Evolutionary conservation across 202 grass and related monocot genomes (phyloP).

Genomic region (Bolboschoenoplectus hybrid): DNA sequence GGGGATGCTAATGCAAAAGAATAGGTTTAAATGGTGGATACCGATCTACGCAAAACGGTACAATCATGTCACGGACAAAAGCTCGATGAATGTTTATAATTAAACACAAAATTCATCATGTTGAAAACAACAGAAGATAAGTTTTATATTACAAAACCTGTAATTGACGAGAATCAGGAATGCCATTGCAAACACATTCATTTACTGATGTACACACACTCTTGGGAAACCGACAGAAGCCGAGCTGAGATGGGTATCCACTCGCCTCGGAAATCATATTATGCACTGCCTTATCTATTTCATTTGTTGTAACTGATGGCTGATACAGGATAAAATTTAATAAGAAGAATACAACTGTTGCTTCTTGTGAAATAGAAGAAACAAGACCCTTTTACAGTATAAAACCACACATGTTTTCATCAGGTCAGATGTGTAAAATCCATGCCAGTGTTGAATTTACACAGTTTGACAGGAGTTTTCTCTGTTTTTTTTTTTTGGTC

Average conservation of each 20-base stretch:
- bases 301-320: constrained; percentile 77
- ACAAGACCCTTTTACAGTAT: neutral
- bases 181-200: constrained; percentile 75
- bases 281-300: constrained; percentile 74
- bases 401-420: neutral
- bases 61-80: neutral
- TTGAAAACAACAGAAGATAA: constrained; percentile 35
- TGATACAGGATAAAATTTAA: constrained; percentile 33
- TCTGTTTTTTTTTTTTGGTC: neutral
- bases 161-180: constrained; percentile 82
- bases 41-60: neutral
- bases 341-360: neutral
- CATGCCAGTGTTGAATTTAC: neutral
- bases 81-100: neutral
- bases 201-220: constrained; percentile 80
- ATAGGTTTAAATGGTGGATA: neutral
- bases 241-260: constrained; percentile 84
- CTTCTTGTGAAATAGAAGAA: constrained; percentile 22
- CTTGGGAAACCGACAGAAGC: constrained; percentile 73
- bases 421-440: neutral
- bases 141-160: constrained; percentile 59
- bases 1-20: neutral
- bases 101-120: neutral
- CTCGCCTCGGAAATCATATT: constrained; percentile 70
- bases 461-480: neutral